Evolutionary conservation across 106 monocot genomes (phyloP).

Genomic region (Dioscorea dumetorum): DNA sequence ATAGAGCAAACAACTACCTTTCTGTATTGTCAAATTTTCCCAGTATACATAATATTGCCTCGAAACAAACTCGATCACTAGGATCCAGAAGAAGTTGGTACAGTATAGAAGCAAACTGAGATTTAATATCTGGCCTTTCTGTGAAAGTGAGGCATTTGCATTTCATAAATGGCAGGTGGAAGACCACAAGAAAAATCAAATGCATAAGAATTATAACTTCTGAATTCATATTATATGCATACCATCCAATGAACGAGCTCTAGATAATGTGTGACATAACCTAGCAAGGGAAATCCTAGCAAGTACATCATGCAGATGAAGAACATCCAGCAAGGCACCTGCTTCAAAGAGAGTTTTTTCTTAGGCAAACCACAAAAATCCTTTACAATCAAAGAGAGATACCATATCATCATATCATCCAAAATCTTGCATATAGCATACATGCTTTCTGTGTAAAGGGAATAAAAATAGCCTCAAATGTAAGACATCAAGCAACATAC

Average conservation of each 20-base stretch:
- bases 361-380: slow-evolving; percentile 3
- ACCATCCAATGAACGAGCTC: slow-evolving; percentile 92
- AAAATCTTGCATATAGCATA: too few species aligned
- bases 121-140: slow-evolving; percentile 94
- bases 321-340: slow-evolving; percentile 98
- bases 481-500: too few species aligned
- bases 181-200: not conserved
- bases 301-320: slow-evolving; percentile 99
- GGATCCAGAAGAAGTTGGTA: slow-evolving; percentile 99
- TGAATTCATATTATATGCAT: slow-evolving; percentile 5
- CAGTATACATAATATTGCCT: slow-evolving; percentile 89
- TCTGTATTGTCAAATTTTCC: slow-evolving; percentile 91
- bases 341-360: slow-evolving; percentile 24
- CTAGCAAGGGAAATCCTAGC: slow-evolving; percentile 95
- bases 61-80: slow-evolving; percentile 97
- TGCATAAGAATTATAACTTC: too few species aligned
- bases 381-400: not conserved
- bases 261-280: slow-evolving; percentile 84
- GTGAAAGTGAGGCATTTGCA: slow-evolving; percentile 4
- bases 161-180: too few species aligned
- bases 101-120: slow-evolving; percentile 77
- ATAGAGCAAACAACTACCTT: slow-evolving; percentile 38
- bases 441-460: too few species aligned
- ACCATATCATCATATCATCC: too few species aligned
- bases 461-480: too few species aligned